Percentiles rank a stretch among this genome's conserved stretches.
phyloP scores from a whole-genome alignment of 2,329 filamentous ascomycete genomes.

The Pseudovirgaria hyperparasitica region DNA sequence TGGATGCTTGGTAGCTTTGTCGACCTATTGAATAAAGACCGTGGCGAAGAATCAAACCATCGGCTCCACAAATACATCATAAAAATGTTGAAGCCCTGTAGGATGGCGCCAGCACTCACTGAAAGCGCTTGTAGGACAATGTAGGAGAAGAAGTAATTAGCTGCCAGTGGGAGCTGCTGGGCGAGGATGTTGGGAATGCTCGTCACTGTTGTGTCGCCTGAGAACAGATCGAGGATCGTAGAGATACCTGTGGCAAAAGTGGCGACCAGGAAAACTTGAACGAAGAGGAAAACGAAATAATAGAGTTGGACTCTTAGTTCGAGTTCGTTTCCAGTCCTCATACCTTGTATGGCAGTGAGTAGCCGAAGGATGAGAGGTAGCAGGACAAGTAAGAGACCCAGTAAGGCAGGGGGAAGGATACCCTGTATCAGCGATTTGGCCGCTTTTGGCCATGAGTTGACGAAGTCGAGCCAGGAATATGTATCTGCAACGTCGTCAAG shows the following conservation, averaged over 20 bases:
- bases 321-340: constrained; percentile 68
- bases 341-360: constrained; percentile 61
- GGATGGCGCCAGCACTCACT: constrained; percentile 74
- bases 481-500: constrained; percentile 54
- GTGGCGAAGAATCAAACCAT: constrained; percentile 68
- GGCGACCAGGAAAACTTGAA: constrained; percentile 88
- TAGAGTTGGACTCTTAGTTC: constrained; percentile 79
- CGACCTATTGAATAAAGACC: constrained; percentile 76
- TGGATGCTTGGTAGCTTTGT: constrained; percentile 63
- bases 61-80: constrained; percentile 73
- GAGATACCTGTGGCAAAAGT: constrained; percentile 69
- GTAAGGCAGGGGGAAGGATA: constrained; percentile 67
- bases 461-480: constrained; percentile 58
- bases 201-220: constrained; percentile 50
- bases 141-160: constrained; percentile 98
- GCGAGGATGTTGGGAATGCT: constrained; percentile 62
- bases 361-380: constrained; percentile 68
- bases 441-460: constrained; percentile 47
- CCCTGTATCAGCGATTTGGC: constrained; percentile 64
- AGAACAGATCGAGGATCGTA: too few species aligned
- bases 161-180: constrained; percentile 65
- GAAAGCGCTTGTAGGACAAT: constrained; percentile 90
- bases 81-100: constrained; percentile 69
- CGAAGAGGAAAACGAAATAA: constrained; percentile 89
- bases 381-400: constrained; percentile 66